Base-by-base conservation (phyloP, 208 protist species). In the Leishmania tarentolae region DNA sequence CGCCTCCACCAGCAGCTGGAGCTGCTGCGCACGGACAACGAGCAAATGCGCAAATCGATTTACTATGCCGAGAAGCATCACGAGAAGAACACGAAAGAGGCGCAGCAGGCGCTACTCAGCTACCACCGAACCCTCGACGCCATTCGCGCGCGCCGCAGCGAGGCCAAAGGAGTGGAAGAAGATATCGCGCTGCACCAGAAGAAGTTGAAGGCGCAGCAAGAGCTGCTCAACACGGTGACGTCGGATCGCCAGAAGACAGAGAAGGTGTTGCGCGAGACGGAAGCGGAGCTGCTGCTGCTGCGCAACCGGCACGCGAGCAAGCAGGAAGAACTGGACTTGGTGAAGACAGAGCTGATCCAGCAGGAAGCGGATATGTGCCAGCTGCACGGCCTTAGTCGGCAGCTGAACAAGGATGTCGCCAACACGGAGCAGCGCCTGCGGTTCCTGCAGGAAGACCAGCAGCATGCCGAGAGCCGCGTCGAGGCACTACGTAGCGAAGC, bases 181-280 rank as follows among this genome's bases (percentile, higher is more conserved):
- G 84, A 96, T 73, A 90, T 97, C 35, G 89, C 83, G 0, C 88
- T 95, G 7, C 91, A 93, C 69, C 96, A 99, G 85, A 93, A 93
- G 80, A 99, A 99, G 86, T 87, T 99, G 13, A 99, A 99, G 83
- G 86, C 96, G 71, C 98, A 99, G 89, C 95, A 99, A 86, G 91
- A 93, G 75, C 86, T 99, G 31, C 99, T 99, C 80, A 99, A 99
- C 76, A 84, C 90, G 52, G 97, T 99, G n/a, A 89, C 92, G 24
- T 86, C 93, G 11, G 99, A 99, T 82, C 91, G 99, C 70, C 99
- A 99, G 78, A 88, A 98, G 1, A 99, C 99, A 47, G 98, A 98
- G 63, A 99, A 99, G 88, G 97, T 98, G 78, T 86, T 99, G 44
- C 94, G 98, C 63, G 98, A 99, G 81, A 94, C 96, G 28, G 96